A percentile compares a stretch with the other conserved stretches of the same genome.
These are phyloP conservation scores for Flaveria trinervia DNA, from an alignment of 129 eudicot genomes.

Conservation along the genomic window DNA sequence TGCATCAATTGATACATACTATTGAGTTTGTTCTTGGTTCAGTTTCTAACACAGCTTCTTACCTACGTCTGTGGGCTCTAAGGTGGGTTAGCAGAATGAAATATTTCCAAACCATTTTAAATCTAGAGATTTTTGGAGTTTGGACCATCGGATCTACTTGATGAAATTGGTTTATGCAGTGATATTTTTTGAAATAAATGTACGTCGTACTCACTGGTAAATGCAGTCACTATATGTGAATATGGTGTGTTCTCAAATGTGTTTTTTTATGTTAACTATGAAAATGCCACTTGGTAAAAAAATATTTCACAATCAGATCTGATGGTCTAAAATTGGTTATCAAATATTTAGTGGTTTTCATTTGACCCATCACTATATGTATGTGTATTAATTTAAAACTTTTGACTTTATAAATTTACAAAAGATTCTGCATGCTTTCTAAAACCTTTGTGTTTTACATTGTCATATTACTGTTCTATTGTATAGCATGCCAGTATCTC, in stretches of 20 bases:
- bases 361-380: too few relatives aligned
- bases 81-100: conserved; percentile 37
- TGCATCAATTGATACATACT: conserved; percentile 85
- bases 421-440: not conserved
- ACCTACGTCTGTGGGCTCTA: conserved; percentile 87
- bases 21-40: conserved; percentile 91
- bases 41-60: conserved; percentile 91
- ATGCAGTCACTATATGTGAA: not conserved
- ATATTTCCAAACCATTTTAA: not conserved
- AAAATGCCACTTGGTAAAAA: not conserved
- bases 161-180: not conserved
- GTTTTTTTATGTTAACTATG: not conserved
- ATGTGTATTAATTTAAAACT: not conserved
- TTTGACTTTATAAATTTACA: not conserved
- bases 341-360: too few relatives aligned
- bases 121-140: not conserved
- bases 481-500: not conserved
- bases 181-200: not conserved
- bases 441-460: not conserved
- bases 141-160: not conserved
- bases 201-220: not conserved
- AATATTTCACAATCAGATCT: not conserved
- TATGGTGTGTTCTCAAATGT: not conserved
- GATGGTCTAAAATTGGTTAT: not conserved
- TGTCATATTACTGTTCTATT: not conserved